These are phyloP conservation scores for Lentinula guzmanii DNA, from an alignment of 768 basidiomycete species.

Conservation along the genomic window DNA sequence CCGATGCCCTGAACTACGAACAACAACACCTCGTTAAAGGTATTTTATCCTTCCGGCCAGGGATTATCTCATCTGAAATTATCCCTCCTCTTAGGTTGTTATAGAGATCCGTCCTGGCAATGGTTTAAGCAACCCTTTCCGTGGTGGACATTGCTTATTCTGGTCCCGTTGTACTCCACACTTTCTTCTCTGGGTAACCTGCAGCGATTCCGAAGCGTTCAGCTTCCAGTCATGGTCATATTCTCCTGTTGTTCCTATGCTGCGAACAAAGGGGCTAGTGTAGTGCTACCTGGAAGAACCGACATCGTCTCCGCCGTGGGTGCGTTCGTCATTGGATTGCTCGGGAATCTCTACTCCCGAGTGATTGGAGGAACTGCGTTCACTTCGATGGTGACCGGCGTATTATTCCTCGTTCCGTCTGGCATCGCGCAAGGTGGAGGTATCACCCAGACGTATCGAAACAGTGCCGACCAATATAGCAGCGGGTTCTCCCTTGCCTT, in stretches of 20 bases:
- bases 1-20: conserved; percentile 25
- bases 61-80: background rate
- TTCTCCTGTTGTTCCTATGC: conserved; percentile 74
- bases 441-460: conserved; percentile 53
- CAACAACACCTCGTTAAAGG: conserved; percentile 45
- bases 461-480: conserved; percentile 64
- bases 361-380: conserved; percentile 76
- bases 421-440: conserved; percentile 74
- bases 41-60: conserved; percentile 16
- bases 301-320: conserved; percentile 77
- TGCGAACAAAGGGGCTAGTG: conserved; percentile 58
- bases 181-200: conserved; percentile 73
- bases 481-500: conserved; percentile 75
- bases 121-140: conserved; percentile 79
- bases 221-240: conserved; percentile 70
- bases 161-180: conserved; percentile 73
- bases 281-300: conserved; percentile 57
- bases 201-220: conserved; percentile 63
- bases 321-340: conserved; percentile 70
- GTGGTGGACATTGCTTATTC: conserved; percentile 72
- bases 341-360: conserved; percentile 79
- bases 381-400: conserved; percentile 89
- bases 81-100: conserved; percentile 47
- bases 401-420: conserved; percentile 87
- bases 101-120: conserved; percentile 65